Base-by-base conservation (phyloP, 306 rosid genomes). In the Quercus glauca region DNA sequence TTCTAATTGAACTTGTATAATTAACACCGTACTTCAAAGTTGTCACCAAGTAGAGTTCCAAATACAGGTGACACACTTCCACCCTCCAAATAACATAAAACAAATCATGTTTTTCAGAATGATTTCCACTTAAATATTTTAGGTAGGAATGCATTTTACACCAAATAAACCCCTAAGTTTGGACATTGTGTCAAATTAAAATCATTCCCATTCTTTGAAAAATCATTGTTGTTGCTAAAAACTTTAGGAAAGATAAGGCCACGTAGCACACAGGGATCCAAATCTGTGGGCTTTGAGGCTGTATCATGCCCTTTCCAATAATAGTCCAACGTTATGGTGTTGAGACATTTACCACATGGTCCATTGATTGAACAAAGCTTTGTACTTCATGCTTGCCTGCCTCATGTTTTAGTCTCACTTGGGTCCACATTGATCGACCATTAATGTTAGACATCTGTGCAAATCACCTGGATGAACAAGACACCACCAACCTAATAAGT, bases 401-500 rank as follows among this genome's bases (percentile, higher is more conserved):
- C 58, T 68, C 14, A 18, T 45, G 18, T 26, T 41, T 37, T 20
- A 7, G 11, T 61, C 19, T 79, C 49, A 71, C 45, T 21, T 75
- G 35, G 71, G 37, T 68, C 73, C 75, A 29, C 43, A 19, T 5
- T 20, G 41, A 6, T 64, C 70, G 1, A 64, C 73, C 43, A 76
- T 81, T 60, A 84, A 79, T 76, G 83, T 56, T 85, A 4, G 33
- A 85, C 82, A 82, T 67, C 69, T 13, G 11, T 9, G 23, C 45
- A 55, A 61, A 15, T 21, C 53, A 21, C 23, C 26, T 31, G 13
- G 73, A 6, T 52, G 56, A 25, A 49, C 21, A 35, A 72, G 77
- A 31, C 31, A 73, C 77, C 67, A 35, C 56, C 56, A 20, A 33
- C 51, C 64, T 71, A 5, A 43, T 23, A 49, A 23, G 21, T 49